A percentile compares a stretch with the other conserved stretches of the same genome.
Evolutionary conservation across 2,329 filamentous ascomycete species (phyloP).

Genomic region (Aureobasidium sp.): DNA sequence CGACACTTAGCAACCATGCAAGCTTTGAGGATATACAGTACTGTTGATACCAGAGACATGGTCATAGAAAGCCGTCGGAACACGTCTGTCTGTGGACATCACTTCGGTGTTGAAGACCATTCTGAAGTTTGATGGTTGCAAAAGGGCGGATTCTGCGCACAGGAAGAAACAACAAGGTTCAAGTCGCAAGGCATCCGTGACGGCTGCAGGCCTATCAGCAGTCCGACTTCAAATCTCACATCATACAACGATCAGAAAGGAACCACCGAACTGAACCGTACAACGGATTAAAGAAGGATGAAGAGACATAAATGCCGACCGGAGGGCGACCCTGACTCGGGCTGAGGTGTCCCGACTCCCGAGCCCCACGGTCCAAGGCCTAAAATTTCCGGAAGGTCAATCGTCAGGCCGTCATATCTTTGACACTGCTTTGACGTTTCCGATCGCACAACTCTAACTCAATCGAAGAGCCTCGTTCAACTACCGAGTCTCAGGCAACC

Average conservation of each 20-base stretch:
- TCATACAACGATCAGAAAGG: background rate
- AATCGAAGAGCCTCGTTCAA: background rate
- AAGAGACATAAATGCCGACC: background rate
- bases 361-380: background rate
- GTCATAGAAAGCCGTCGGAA: background rate
- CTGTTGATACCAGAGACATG: background rate
- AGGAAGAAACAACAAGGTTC: no score
- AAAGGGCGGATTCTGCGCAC: no score
- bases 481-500: no score
- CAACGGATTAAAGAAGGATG: no score
- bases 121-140: no score
- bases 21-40: background rate
- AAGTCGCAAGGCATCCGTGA: no score
- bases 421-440: background rate
- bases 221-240: no score
- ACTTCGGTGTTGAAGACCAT: no score
- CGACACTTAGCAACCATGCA: background rate
- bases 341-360: background rate
- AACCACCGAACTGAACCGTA: background rate
- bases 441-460: background rate
- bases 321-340: background rate
- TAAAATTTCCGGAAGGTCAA: background rate
- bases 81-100: background rate
- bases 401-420: background rate
- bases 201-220: no score